Conservation (phyloP, 345 rosid species). For the Brassica rapa region DNA sequence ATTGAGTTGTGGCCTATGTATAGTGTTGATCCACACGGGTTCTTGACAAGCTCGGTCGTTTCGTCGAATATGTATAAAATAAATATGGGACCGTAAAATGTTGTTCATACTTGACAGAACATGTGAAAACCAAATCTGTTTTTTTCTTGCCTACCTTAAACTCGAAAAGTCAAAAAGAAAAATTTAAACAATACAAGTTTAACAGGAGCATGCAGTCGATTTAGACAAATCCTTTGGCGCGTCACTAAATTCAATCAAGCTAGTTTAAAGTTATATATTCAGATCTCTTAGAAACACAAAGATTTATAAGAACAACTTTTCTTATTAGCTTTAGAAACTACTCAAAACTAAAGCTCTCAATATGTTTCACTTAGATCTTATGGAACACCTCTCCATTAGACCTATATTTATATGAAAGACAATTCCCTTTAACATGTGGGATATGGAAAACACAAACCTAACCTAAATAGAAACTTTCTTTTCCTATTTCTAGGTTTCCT, state of each 20-base stretch:
- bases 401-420: too few species aligned
- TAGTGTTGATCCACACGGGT: neutral
- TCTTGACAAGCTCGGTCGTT: neutral
- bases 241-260: neutral
- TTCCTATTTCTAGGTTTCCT: too few species aligned
- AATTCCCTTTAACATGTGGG: too few species aligned
- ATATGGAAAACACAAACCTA: too few species aligned
- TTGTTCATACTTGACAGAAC: neutral
- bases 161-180: slow-evolving; percentile 1
- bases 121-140: neutral
- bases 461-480: too few species aligned
- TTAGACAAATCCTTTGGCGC: neutral
- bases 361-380: too few species aligned
- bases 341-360: too few species aligned
- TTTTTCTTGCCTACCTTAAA: neutral
- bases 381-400: too few species aligned
- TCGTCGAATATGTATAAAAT: neutral
- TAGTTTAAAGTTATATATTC: neutral
- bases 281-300: too few species aligned
- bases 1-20: neutral
- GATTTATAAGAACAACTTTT: too few species aligned
- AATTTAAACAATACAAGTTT: neutral
- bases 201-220: neutral
- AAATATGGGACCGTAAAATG: slow-evolving; percentile 7
- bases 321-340: too few species aligned